Evolutionary conservation across 495 filamentous ascomycete genomes (phyloP), one percentile per base, ranked within the genome.

Genomic region (Xylaria scruposa): DNA sequence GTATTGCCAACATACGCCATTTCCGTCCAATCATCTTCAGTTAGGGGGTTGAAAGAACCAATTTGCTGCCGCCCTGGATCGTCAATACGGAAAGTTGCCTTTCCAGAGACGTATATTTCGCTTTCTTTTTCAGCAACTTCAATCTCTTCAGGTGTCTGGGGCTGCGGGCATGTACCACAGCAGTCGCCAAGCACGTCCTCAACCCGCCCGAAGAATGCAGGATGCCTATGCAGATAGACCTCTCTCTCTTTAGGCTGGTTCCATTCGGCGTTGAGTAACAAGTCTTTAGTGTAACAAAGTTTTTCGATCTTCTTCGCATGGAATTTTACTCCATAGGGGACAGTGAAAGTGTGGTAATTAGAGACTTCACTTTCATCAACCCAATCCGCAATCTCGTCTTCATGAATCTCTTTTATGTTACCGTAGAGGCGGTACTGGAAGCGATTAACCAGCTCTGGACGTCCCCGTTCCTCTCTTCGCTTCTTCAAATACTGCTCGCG

Each of bases 231-330:
- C 5, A 96, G 84, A 71, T 91, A 88, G 3, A 94, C 90, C 49
- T 88, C 82, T 21, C 93, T 85, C 38, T 93, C 88, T 21, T 93
- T 88, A 0, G 84, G 84, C 72, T 90, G 87, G 73, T 95, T 96
- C 93, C 93, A 96, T 76, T 96, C 91, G 0, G 92, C 92, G 73
- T 96, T 96, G 12, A 96, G 86, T n/a, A 95, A 83, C 15, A 94
- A 78, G 76, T 96, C 93, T 71, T 91, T 90, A 4, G 91, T 92
- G 78, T 93, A 94, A 42, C 94, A 86, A 0, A 94, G 82, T 73
- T 91, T 93, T 77, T 94, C 92, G 65, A 94, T 93, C 76, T 88
- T 92, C 65, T 86, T 87, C 9, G 92, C 91, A 67, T 91, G 83
- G 76, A 90, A 93, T 68, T 84, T 90, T 4, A 78, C 76, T 10